A percentile compares a stretch with the other conserved stretches of the same genome.
Evolutionary conservation across 192 early-diverging fungal genomes (phyloP).

Genomic region (Backusella morwellensis): DNA sequence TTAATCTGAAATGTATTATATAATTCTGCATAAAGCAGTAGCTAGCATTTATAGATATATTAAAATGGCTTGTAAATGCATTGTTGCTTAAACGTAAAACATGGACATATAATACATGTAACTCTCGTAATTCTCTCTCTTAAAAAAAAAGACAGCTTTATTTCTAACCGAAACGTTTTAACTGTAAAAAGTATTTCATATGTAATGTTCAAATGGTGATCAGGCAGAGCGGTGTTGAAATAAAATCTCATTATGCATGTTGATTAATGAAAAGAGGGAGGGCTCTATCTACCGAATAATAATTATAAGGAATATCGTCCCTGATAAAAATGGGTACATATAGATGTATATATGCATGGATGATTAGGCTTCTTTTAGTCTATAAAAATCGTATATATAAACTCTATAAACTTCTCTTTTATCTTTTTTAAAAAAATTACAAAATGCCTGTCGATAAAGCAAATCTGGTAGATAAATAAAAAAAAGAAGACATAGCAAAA

Average conservation of each 20-base stretch:
- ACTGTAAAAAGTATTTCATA: too few species aligned
- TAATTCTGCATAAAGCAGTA: neutral
- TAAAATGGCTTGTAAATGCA: neutral
- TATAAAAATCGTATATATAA: neutral
- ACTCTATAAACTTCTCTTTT: neutral
- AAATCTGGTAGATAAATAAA: neutral
- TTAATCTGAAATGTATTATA: neutral
- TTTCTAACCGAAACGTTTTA: too few species aligned
- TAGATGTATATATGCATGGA: neutral
- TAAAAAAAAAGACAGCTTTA: too few species aligned
- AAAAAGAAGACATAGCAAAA: neutral
- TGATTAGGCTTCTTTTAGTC: neutral
- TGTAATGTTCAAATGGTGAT: too few species aligned
- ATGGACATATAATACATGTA: too few species aligned
- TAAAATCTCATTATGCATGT: too few species aligned
- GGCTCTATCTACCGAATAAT: neutral
- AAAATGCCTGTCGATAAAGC: neutral
- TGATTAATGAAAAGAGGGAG: neutral
- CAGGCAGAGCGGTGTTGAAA: too few species aligned
- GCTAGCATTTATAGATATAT: neutral
- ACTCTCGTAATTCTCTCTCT: too few species aligned
- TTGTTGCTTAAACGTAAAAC: too few species aligned
- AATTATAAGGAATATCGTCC: neutral
- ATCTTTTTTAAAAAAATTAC: too few species aligned
- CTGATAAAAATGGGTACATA: neutral